Percentiles rank a stretch among this genome's conserved stretches.
phyloP scores from a whole-genome alignment of 1,139 yeast genomes.

The Petasospora rhodanensis region DNA sequence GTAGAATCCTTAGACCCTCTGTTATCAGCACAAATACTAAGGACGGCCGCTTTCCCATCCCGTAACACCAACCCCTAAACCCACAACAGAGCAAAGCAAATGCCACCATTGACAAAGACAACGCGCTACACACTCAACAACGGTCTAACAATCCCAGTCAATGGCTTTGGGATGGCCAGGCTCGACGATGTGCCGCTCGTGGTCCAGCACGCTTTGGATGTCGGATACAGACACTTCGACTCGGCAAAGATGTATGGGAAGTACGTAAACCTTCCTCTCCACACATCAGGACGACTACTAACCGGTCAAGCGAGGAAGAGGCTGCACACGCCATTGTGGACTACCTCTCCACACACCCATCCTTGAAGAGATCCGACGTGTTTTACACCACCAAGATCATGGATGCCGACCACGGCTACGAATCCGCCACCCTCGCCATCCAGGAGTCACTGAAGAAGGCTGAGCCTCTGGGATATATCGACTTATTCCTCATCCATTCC shows the following conservation, averaged over 20 bases:
- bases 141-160: conserved; percentile 15
- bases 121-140: conserved; percentile 12
- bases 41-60: no score
- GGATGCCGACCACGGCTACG: conserved; percentile 11
- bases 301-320: conserved; percentile 16
- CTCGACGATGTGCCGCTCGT: no score
- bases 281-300: no score
- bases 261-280: no score
- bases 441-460: no score
- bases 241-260: conserved; percentile 13
- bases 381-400: conserved; percentile 17
- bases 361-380: conserved; percentile 13
- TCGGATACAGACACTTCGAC: conserved; percentile 20
- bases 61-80: no score
- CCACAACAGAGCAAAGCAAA: no score
- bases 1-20: no score
- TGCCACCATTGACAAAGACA: not conserved
- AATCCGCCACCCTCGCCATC: no score
- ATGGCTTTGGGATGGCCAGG: conserved; percentile 20
- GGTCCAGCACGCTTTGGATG: conserved; percentile 22
- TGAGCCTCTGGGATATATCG: conserved; percentile 20
- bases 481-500: conserved; percentile 18
- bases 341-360: conserved; percentile 21
- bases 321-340: conserved; percentile 12
- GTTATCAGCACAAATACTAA: no score